These are phyloP conservation scores for Filobasidium uniguttulatum DNA, from an alignment of 1,284 basidiomycete genomes.

Conservation along the genomic window DNA sequence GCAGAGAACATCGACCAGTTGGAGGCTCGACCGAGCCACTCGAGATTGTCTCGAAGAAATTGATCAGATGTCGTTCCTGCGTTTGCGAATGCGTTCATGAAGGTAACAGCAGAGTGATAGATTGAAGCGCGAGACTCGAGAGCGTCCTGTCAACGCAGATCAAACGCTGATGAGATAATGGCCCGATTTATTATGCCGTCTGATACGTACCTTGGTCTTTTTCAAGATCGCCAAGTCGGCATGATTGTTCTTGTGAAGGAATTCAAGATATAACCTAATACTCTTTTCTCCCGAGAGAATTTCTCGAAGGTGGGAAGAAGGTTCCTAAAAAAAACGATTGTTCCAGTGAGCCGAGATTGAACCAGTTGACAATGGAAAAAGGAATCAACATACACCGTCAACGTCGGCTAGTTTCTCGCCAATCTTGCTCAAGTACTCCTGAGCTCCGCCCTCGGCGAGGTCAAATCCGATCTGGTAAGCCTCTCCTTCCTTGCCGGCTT, in stretches of 20 bases:
- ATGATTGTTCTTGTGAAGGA: conserved; percentile 84
- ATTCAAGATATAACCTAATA: conserved; percentile 82
- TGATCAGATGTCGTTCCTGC: conserved; percentile 84
- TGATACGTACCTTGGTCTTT: conserved; percentile 59
- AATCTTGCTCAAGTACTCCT: conserved; percentile 64
- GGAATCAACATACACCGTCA: conserved; percentile 38
- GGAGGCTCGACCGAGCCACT: conserved; percentile 81
- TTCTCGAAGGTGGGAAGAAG: conserved; percentile 42
- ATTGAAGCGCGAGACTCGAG: conserved; percentile 90
- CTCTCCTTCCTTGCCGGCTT: conserved; percentile 46
- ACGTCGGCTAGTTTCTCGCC: conserved; percentile 22
- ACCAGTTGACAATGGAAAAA: conserved; percentile 51
- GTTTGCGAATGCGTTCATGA: conserved; percentile 92
- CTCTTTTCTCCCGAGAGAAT: conserved; percentile 80
- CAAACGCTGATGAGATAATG: too few relatives aligned
- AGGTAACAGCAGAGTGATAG: conserved; percentile 85
- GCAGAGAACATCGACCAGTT: conserved; percentile 98
- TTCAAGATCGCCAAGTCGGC: conserved; percentile 81
- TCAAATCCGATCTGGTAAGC: conserved; percentile 93
- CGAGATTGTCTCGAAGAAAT: conserved; percentile 85
- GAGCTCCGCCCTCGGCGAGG: conserved; percentile 77
- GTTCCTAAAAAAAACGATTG: conserved; percentile 9
- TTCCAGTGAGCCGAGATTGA: conserved; percentile 5
- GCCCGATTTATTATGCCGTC: not conserved
- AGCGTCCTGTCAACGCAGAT: conserved; percentile 49